Base-by-base conservation (phyloP, 495 filamentous ascomycete species). In the Wilcoxina mikolae region DNA sequence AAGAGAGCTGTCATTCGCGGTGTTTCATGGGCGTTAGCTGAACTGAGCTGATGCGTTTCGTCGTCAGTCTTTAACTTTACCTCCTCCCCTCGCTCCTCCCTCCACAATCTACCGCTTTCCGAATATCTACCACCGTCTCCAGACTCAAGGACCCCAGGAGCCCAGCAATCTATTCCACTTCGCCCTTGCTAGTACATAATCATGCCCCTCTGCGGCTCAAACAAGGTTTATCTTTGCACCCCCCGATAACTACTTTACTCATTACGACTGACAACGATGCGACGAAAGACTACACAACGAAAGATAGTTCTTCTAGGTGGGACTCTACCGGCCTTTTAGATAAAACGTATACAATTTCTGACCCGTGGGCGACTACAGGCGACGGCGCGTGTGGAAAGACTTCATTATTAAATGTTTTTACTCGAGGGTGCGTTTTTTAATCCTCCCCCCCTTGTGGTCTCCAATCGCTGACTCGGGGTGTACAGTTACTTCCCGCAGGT, bases 341-440 rank as follows among this genome's bases (percentile, higher is more conserved):
- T 38, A 9, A 9, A 7, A 9, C 7, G 31, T 38, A 9, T 38
- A 7, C n/a, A 38, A n/a, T 38, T 38, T n/a, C 35, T 39, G 2
- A 18, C 20, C 20, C 4, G 12, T 39, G 35, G 35, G 15, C 12
- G 35, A 39, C 35, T 39, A 10, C 86, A 68, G 91, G 91, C 60
- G 91, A 98, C 70, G 91, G 91, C 74, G 91, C 91, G 58, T 95
- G 86, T 68, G 91, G 91, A 65, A 98, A 98, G 74, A 98, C 91
- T 50, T 95, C 89, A 43, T 73, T 95, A 57, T 70, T 98, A 69
- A 98, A 98, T 69, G 91, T 98, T 59, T 98, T 98, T 71, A 98
- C 91, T 51, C 82, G 91, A 83, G 91, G 91, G 84, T 93, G 72
- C 60, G 77, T 71, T 25, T 44, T 12, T 39, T 12, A 12, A 18